Conservation (phyloP, 129 eudicot species). For the Calendula officinalis region DNA sequence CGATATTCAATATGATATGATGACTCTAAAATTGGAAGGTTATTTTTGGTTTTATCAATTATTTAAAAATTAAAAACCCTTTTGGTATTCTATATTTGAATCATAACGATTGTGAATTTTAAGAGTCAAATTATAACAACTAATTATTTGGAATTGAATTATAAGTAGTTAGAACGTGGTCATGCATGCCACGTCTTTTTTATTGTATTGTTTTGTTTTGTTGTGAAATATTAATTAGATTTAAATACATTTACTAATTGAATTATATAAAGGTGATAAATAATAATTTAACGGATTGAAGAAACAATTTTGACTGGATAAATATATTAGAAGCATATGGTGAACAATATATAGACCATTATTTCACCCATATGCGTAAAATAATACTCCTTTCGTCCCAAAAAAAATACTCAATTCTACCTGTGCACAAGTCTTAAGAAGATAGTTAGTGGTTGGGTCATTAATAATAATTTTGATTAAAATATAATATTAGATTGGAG, state of each 20-base stretch:
- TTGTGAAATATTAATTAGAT: not conserved
- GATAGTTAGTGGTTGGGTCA: too few relatives aligned
- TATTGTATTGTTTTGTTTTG: not conserved
- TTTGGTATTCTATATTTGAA: conserved; percentile 8
- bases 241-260: not conserved
- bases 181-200: conserved; percentile 26
- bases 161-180: conserved; percentile 4
- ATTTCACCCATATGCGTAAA: too few relatives aligned
- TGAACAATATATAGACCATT: too few relatives aligned
- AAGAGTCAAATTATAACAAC: conserved; percentile 20
- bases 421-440: too few relatives aligned
- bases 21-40: conserved; percentile 21
- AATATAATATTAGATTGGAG: too few relatives aligned
- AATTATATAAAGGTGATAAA: not conserved
- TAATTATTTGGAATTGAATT: not conserved
- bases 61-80: not conserved
- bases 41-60: conserved; percentile 9
- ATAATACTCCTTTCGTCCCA: too few relatives aligned
- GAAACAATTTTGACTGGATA: too few relatives aligned
- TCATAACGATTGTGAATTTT: conserved; percentile 9
- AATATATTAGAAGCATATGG: too few relatives aligned
- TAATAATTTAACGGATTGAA: too few relatives aligned
- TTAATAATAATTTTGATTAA: too few relatives aligned
- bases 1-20: not conserved
- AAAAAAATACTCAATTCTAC: too few relatives aligned